Conservation (phyloP, 2,329 filamentous ascomycete genomes). For the Sphaceloma murrayae region DNA sequence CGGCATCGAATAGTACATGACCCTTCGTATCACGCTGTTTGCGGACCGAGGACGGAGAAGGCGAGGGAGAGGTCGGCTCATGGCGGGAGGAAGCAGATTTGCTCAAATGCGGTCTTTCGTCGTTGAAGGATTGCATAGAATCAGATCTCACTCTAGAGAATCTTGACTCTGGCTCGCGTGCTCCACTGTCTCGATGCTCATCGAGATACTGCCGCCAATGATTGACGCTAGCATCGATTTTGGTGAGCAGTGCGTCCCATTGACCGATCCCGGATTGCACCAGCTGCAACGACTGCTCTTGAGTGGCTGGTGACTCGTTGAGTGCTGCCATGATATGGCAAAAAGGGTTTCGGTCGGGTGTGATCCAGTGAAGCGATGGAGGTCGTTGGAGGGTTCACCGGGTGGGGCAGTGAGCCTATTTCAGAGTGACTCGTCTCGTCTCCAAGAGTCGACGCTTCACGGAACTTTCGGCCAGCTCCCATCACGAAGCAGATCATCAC, state of each 20-base stretch:
- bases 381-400: neutral
- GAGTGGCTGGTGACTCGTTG: neutral
- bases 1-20: slow-evolving; percentile 8
- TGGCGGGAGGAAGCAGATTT: neutral
- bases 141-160: slow-evolving; percentile 1
- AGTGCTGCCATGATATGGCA: neutral
- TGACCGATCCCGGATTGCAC: slow-evolving; percentile 1
- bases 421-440: neutral
- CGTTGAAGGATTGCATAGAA: slow-evolving; percentile 9
- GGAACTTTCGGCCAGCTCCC: neutral
- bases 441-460: neutral
- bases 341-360: neutral
- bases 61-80: no score
- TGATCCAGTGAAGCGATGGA: neutral
- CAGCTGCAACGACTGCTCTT: slow-evolving; percentile 5
- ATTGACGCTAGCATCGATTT: slow-evolving; percentile 4
- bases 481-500: slow-evolving; percentile 1
- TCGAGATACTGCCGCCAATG: slow-evolving; percentile 5
- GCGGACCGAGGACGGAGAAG: no score
- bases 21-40: neutral
- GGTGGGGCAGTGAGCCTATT: slow-evolving; percentile 2
- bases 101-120: neutral
- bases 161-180: neutral
- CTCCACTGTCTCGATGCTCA: neutral
- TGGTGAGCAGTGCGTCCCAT: slow-evolving; percentile 4